phyloP scores from a whole-genome alignment of 225 moss, liverwort and hornwort genomes.

The Asterella californica region DNA sequence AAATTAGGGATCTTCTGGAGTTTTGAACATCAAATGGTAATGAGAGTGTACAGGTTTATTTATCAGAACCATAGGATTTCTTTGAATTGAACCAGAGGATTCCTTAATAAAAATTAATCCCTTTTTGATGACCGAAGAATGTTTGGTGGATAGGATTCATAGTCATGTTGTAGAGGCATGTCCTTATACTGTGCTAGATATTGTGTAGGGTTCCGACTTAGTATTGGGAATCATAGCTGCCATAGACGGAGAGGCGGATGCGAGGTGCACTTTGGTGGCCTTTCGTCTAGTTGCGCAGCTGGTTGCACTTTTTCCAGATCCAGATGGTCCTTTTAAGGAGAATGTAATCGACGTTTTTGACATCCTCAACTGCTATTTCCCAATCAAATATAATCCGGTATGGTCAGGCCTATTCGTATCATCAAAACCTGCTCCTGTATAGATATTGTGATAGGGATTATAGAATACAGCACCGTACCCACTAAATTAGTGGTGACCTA shows the following conservation, averaged over 20 bases:
- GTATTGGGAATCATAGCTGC: conserved; percentile 64
- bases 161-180: background rate
- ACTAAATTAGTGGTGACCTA: background rate
- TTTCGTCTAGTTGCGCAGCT: conserved; percentile 63
- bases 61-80: too few relatives aligned
- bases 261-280: conserved; percentile 60
- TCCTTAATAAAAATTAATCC: too few relatives aligned
- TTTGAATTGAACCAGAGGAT: too few relatives aligned
- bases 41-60: too few relatives aligned
- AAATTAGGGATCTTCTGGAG: too few relatives aligned
- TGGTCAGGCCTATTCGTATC: conserved; percentile 14
- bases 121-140: too few relatives aligned
- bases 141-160: background rate
- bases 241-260: conserved; percentile 80
- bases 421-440: background rate
- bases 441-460: background rate
- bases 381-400: conserved; percentile 72
- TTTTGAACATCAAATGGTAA: too few relatives aligned
- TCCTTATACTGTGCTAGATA: conserved; percentile 1
- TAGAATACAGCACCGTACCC: background rate
- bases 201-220: conserved; percentile 66
- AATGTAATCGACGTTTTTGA: conserved; percentile 65
- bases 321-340: conserved; percentile 57
- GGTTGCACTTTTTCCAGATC: conserved; percentile 55
- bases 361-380: conserved; percentile 73